Base-by-base conservation (phyloP, 495 filamentous ascomycete species). In the Friedmanniomyces simplex region DNA sequence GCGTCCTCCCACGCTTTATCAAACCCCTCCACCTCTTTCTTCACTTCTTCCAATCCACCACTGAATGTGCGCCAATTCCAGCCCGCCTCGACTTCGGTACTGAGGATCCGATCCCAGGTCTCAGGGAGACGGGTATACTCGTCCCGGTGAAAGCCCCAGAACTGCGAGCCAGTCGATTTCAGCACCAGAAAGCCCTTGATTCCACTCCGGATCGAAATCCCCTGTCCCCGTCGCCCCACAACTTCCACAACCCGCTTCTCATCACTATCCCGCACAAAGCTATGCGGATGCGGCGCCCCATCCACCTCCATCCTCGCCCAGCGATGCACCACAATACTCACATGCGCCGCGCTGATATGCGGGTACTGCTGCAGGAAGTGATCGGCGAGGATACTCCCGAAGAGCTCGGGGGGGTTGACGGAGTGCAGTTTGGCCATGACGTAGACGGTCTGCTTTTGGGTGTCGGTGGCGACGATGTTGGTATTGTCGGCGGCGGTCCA, bases 401-500 rank as follows among this genome's bases (percentile, higher is more conserved):
- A 98, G 49, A 95, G 82, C 74, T 98, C 93, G 1, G 93, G 93
- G 20, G 93, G 90, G 50, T 83, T 89, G 56, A 97, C 87, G 48
- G 93, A 88, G 76, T 91, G 79, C 69, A 95, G 87, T 73, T 96
- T 96, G 62, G 93, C 91, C 53, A 83, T 77, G 79, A 96, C 89
- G 74, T 91, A 95, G 74, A 89, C 83, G 61, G 91, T 96, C 74
- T 98, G 95, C 76, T 98, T 98, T 77, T 96, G 91, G 11, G 90
- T 91, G 73, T 98, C 93, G 39, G 93, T 98, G 51, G 93, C 90
- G 41, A 98, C 93, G 24, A 98, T 79, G 53, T 94, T 87, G 69
- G 85, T 87, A 77, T 98, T 98, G 74, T 98, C 93, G 65, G 89
- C 91, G 67, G 80, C 71, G 57, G 90, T 98, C 77, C 96, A 95